phyloP scores from a whole-genome alignment of 2,329 filamentous ascomycete species.

The Penicillium concentricum region DNA sequence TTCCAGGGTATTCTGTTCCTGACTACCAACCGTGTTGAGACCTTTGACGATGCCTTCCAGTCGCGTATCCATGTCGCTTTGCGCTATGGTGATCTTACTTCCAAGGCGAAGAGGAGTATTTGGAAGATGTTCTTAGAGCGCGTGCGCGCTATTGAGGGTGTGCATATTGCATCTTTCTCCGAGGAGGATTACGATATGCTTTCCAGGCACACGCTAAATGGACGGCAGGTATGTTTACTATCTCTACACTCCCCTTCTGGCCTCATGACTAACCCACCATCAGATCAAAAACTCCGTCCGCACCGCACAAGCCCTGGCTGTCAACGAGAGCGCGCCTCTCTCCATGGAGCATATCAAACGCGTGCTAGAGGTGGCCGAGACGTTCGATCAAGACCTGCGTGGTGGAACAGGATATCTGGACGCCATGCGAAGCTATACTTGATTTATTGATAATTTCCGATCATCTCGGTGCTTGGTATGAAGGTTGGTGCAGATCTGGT shows the following conservation, averaged over 20 bases:
- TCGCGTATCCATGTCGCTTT: constrained; percentile 83
- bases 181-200: constrained; percentile 66
- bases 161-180: constrained; percentile 49
- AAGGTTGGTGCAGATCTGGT: neutral
- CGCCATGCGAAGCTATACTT: constrained; percentile 75
- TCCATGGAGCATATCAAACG: constrained; percentile 77
- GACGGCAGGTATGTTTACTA: constrained; percentile 56
- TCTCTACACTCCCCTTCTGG: neutral
- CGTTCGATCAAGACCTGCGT: constrained; percentile 79
- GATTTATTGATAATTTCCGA: constrained; percentile 6
- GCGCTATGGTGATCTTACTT: constrained; percentile 71
- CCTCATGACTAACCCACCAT: constrained; percentile 14
- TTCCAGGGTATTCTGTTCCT: constrained; percentile 89
- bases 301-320: constrained; percentile 77
- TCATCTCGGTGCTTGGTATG: constrained; percentile 2
- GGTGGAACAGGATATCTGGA: constrained; percentile 78
- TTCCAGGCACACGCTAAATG: constrained; percentile 67
- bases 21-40: constrained; percentile 82
- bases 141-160: constrained; percentile 64
- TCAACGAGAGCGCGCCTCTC: constrained; percentile 69
- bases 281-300: constrained; percentile 87
- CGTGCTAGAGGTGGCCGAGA: constrained; percentile 79
- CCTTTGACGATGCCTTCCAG: constrained; percentile 89
- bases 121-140: constrained; percentile 82
- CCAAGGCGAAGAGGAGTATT: constrained; percentile 71